A percentile compares a stretch with the other conserved stretches of the same genome.
Conservation (phyloP, 305 asterid species). For the Salvia sclarea region DNA sequence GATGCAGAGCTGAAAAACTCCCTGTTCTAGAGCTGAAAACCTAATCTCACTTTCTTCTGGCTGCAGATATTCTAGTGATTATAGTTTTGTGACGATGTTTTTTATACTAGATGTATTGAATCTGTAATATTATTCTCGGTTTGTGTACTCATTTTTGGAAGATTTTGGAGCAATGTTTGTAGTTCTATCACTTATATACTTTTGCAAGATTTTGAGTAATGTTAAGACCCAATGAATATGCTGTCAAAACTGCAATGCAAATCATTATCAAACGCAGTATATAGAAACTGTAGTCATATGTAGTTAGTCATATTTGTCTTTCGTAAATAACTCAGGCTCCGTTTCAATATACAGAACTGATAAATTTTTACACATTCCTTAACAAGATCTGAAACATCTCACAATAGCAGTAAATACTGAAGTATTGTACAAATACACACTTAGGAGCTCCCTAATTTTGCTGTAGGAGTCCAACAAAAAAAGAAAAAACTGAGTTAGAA, state of each 20-base stretch:
- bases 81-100: conserved; percentile 24
- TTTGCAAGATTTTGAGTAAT: background rate
- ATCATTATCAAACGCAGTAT: background rate
- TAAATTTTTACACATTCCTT: conserved; percentile 34
- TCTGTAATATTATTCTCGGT: conserved; percentile 30
- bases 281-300: background rate
- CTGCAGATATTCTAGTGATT: conserved; percentile 21
- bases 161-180: conserved; percentile 25
- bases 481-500: conserved; percentile 18
- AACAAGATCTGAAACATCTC: conserved; percentile 23
- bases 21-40: background rate
- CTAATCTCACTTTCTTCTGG: conserved; percentile 33
- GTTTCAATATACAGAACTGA: conserved; percentile 23
- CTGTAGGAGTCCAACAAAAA: conserved; percentile 5
- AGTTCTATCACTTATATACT: background rate
- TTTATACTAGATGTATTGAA: conserved; percentile 22
- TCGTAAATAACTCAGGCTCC: background rate
- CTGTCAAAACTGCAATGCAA: background rate
- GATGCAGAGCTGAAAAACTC: background rate
- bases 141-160: conserved; percentile 25
- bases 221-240: background rate
- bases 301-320: background rate
- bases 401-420: conserved; percentile 18
- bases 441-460: conserved; percentile 24
- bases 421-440: conserved; percentile 29